These are phyloP conservation scores for Alternaria incomplexa DNA, from an alignment of 2,329 filamentous ascomycete species.

Conservation along the genomic window DNA sequence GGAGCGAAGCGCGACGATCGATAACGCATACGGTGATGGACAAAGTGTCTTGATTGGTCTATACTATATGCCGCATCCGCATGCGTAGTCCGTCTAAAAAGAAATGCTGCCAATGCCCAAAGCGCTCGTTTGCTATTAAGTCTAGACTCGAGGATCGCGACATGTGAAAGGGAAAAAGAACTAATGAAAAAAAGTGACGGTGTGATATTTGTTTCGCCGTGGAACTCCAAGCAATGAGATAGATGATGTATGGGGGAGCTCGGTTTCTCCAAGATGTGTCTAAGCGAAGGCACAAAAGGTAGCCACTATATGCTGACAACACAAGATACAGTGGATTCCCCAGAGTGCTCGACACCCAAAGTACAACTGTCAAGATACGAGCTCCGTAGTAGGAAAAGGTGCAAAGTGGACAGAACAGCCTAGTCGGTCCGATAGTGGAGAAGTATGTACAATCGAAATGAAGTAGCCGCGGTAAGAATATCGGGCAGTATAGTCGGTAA, in stretches of 20 bases:
- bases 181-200: neutral
- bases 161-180: neutral
- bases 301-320: neutral
- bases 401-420: neutral
- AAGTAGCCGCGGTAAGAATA: neutral
- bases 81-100: conserved; percentile 2
- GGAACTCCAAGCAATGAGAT: conserved; percentile 15
- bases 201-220: conserved; percentile 6
- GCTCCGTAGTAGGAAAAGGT: neutral
- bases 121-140: neutral
- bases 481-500: neutral
- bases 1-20: neutral
- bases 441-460: conserved; percentile 14
- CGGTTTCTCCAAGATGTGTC: neutral
- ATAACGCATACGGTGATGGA: neutral
- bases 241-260: neutral
- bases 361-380: neutral
- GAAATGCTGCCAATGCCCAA: neutral
- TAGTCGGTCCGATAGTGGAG: conserved; percentile 13
- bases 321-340: neutral
- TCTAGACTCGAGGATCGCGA: neutral
- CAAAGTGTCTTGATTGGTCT: conserved; percentile 13
- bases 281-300: neutral
- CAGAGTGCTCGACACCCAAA: neutral
- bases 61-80: conserved; percentile 8